Conservation (phyloP, 768 basidiomycete species). For the Mycena rosella region DNA sequence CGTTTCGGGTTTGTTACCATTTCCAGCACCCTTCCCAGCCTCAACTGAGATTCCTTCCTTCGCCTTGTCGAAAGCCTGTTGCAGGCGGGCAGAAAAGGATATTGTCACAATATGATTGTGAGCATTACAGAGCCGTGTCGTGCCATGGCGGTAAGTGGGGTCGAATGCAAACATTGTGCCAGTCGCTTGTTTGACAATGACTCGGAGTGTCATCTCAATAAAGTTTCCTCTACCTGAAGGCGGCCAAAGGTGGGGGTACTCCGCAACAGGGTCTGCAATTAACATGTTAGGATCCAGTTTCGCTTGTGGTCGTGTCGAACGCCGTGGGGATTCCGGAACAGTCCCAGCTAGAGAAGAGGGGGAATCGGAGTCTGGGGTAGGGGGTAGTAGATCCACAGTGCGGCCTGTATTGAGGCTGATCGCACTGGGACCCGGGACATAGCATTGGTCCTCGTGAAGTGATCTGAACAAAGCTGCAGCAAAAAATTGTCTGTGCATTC, state of each 20-base stretch:
- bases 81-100: neutral
- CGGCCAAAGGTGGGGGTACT: neutral
- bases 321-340: neutral
- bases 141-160: slow-evolving; percentile 1
- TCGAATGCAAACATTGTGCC: neutral
- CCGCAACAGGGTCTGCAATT: neutral
- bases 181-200: neutral
- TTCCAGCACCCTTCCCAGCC: neutral
- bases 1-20: no score
- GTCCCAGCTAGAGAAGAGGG: no score
- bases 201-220: slow-evolving; percentile 13
- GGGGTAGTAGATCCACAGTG: no score
- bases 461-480: no score
- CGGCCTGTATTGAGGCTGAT: no score
- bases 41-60: neutral
- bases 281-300: no score
- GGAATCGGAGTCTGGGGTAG: no score
- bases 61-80: neutral
- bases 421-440: no score
- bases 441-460: no score
- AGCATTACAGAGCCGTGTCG: slow-evolving; percentile 12
- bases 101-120: neutral
- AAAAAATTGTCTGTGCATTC: no score
- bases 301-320: neutral
- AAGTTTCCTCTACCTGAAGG: slow-evolving; percentile 4